A percentile compares a stretch with the other conserved stretches of the same genome.
Evolutionary conservation across 1,284 basidiomycete genomes (phyloP).

Genomic region (Puccinia coronata): DNA sequence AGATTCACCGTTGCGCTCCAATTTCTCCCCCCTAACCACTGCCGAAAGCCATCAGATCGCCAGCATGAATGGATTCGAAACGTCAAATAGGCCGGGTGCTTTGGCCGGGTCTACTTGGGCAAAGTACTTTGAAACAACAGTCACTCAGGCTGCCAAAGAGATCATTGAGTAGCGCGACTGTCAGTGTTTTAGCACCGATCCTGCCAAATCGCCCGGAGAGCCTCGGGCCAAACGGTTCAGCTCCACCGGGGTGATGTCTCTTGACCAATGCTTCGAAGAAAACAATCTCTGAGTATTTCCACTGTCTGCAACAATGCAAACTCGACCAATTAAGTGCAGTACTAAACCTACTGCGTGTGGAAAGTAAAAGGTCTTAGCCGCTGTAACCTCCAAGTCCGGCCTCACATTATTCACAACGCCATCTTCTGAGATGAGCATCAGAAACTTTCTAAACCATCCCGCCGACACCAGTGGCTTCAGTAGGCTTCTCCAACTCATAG

Average conservation of each 20-base stretch:
- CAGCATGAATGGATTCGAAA: background rate
- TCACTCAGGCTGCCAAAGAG: constrained; percentile 44
- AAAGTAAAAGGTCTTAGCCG: too few relatives aligned
- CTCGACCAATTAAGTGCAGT: constrained; percentile 38
- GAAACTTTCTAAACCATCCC: too few relatives aligned
- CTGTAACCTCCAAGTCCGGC: too few relatives aligned
- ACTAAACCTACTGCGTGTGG: too few relatives aligned
- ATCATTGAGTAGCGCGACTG: constrained; percentile 39
- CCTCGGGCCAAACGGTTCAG: constrained; percentile 27
- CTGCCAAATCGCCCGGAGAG: constrained; percentile 17
- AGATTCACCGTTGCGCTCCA: constrained; percentile 4
- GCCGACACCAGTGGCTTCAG: too few relatives aligned
- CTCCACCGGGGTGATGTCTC: background rate
- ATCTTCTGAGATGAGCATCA: too few relatives aligned
- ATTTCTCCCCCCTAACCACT: background rate
- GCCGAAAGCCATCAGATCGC: background rate
- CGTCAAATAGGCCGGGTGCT: background rate
- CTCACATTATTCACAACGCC: too few relatives aligned
- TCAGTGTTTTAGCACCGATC: constrained; percentile 9
- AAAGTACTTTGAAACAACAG: constrained; percentile 41
- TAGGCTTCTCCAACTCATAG: too few relatives aligned
- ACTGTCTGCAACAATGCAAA: constrained; percentile 40
- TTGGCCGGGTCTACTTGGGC: background rate
- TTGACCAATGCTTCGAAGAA: constrained; percentile 30
- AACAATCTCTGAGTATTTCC: constrained; percentile 27